phyloP scores from a whole-genome alignment of 108 stramenopile species.

The Schizochytrium sp. region DNA sequence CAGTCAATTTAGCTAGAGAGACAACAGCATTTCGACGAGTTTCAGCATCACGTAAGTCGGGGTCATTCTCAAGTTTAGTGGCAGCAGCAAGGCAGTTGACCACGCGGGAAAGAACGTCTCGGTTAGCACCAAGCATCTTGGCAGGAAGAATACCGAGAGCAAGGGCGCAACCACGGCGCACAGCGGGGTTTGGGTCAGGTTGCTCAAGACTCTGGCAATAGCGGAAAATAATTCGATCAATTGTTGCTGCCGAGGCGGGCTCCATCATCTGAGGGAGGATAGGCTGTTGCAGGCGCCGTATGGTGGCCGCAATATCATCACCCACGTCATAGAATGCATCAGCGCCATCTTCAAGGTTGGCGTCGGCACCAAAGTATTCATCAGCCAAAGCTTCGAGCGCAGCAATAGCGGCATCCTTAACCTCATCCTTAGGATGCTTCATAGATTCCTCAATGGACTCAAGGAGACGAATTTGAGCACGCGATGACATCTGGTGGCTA shows the following conservation, averaged over 20 bases:
- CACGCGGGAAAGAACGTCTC: conserved; percentile 74
- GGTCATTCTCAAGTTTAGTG: conserved; percentile 80
- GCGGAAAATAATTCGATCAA: conserved; percentile 82
- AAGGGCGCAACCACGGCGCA: conserved; percentile 88
- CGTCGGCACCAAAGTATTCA: background rate
- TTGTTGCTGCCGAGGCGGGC: background rate
- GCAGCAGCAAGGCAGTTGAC: conserved; percentile 75
- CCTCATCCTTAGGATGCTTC: conserved; percentile 88
- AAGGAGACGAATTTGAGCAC: conserved; percentile 86
- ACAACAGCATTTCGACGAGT: conserved; percentile 90
- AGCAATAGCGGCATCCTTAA: conserved; percentile 84
- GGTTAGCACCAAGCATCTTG: conserved; percentile 82
- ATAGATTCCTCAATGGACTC: conserved; percentile 91
- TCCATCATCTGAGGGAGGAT: background rate
- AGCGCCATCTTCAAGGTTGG: background rate
- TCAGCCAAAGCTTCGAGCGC: conserved; percentile 83
- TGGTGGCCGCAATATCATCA: conserved; percentile 22
- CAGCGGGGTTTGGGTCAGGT: conserved; percentile 90
- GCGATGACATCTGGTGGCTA: conserved; percentile 79
- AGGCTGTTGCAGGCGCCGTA: background rate
- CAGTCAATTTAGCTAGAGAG: conserved; percentile 80
- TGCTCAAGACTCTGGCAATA: conserved; percentile 82
- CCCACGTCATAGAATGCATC: conserved; percentile 84
- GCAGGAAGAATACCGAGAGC: conserved; percentile 89
- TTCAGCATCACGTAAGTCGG: conserved; percentile 85